phyloP scores from a whole-genome alignment of 2,329 filamentous ascomycete species.

The Scedosporium boydii region DNA sequence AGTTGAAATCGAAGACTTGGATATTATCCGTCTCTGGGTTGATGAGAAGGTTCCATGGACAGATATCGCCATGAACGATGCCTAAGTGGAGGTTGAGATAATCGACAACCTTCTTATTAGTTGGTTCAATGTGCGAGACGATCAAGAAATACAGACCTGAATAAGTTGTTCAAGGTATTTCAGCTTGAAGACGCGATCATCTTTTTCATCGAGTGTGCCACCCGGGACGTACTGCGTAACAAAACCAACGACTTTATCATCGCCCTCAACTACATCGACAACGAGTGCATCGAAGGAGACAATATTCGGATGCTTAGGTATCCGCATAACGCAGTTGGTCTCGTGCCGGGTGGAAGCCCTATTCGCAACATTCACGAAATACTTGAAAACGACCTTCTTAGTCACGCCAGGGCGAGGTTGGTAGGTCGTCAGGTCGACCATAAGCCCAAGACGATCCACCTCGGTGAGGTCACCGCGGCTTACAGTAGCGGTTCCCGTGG shows the following conservation, averaged over 20 bases:
- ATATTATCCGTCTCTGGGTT: conserved; percentile 21
- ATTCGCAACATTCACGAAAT: conserved; percentile 16
- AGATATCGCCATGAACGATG: conserved; percentile 28
- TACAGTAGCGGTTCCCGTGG: no score
- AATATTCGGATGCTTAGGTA: conserved; percentile 27
- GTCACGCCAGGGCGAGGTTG: no score
- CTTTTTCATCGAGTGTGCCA: not conserved
- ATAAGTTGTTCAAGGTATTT: not conserved
- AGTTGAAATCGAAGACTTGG: conserved; percentile 27
- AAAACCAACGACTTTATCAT: conserved; percentile 18
- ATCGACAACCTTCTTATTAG: conserved; percentile 25
- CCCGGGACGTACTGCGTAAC: not conserved
- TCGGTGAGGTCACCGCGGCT: no score
- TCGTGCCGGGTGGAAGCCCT: conserved; percentile 21
- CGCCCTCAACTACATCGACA: conserved; percentile 20
- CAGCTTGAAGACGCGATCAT: not conserved
- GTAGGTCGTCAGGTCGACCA: no score
- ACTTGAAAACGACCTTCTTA: not conserved
- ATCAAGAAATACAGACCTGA: not conserved
- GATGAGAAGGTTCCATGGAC: conserved; percentile 25
- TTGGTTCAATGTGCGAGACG: no score
- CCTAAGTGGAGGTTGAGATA: conserved; percentile 26
- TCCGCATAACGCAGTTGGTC: conserved; percentile 22
- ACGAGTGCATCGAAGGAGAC: conserved; percentile 24
- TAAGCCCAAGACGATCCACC: no score